These are phyloP conservation scores for Alternaria metachromatica DNA, from an alignment of 2,329 filamentous ascomycete genomes.

Conservation along the genomic window DNA sequence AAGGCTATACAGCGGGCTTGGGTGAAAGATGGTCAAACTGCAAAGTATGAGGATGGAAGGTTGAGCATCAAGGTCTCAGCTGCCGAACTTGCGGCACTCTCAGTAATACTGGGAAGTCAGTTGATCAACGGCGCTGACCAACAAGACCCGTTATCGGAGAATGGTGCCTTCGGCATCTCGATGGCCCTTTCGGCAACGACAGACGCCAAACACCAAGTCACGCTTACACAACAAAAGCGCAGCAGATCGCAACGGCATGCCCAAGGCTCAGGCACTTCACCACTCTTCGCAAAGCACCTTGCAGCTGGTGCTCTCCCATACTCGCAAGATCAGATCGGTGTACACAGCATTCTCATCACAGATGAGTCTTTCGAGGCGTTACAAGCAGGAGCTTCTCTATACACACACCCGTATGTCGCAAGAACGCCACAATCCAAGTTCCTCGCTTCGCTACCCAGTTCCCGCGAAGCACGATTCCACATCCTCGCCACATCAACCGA, in stretches of 20 bases:
- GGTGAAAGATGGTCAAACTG: constrained; percentile 34
- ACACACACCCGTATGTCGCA: constrained; percentile 12
- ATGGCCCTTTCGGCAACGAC: constrained; percentile 16
- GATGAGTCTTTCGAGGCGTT: constrained; percentile 27
- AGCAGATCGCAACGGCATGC: constrained; percentile 30
- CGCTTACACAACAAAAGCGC: constrained; percentile 32
- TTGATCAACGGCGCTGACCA: constrained; percentile 8
- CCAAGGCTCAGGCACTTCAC: constrained; percentile 34
- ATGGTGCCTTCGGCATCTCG: constrained; percentile 39
- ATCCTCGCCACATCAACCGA: constrained; percentile 22
- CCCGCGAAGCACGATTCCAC: constrained; percentile 26
- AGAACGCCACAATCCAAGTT: constrained; percentile 21
- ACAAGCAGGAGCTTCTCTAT: constrained; percentile 24
- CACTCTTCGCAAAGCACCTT: constrained; percentile 43
- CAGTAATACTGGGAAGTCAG: constrained; percentile 37
- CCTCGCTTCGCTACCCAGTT: constrained; percentile 33
- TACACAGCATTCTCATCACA: constrained; percentile 37
- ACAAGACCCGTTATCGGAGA: constrained; percentile 4
- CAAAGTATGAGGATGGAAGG: constrained; percentile 20
- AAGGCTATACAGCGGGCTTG: constrained; percentile 22
- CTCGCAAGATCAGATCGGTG: constrained; percentile 21
- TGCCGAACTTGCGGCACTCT: constrained; percentile 36
- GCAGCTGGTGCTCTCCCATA: constrained; percentile 40
- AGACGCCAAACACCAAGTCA: constrained; percentile 28
- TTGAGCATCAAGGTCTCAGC: constrained; percentile 26